Conservation (phyloP, 2,329 filamentous ascomycete species). For the Nigrograna mackinnonii region DNA sequence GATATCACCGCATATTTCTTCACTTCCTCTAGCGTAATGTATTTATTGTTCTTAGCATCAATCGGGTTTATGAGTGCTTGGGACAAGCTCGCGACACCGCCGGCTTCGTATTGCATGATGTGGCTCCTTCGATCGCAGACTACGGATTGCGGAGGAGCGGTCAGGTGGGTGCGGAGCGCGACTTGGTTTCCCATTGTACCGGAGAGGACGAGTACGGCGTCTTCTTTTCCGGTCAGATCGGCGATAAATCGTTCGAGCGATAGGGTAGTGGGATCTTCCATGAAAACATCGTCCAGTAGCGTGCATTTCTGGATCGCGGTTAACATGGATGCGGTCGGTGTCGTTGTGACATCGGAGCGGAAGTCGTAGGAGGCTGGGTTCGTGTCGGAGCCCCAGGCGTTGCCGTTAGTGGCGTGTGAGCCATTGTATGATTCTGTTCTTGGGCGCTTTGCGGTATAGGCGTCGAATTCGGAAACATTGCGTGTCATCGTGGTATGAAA, state of each 20-base stretch:
- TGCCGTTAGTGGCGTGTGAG: conserved; percentile 17
- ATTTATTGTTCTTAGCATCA: conserved; percentile 68
- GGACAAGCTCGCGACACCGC: conserved; percentile 70
- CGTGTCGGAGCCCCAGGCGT: conserved; percentile 43
- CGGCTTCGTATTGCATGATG: conserved; percentile 71
- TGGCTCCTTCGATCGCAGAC: conserved; percentile 80
- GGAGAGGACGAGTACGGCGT: conserved; percentile 78
- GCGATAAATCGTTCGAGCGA: conserved; percentile 77
- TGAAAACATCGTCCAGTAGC: conserved; percentile 81
- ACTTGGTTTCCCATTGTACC: conserved; percentile 97
- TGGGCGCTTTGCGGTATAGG: conserved; percentile 32
- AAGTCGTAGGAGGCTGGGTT: conserved; percentile 61
- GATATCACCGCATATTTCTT: conserved; percentile 65
- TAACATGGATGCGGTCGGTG: conserved; percentile 69
- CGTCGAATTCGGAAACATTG: conserved; percentile 35
- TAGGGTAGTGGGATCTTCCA: conserved; percentile 78
- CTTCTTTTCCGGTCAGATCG: conserved; percentile 72
- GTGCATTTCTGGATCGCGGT: conserved; percentile 74
- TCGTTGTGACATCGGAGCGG: conserved; percentile 49
- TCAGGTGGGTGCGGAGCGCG: conserved; percentile 75
- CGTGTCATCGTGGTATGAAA: conserved; percentile 18
- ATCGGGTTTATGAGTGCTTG: conserved; percentile 72
- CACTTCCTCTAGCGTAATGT: conserved; percentile 79
- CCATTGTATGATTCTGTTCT: conserved; percentile 18
- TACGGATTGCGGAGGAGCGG: conserved; percentile 78